phyloP scores from a whole-genome alignment of 2,329 filamentous ascomycete genomes.

The Aureobasidium sp. region DNA sequence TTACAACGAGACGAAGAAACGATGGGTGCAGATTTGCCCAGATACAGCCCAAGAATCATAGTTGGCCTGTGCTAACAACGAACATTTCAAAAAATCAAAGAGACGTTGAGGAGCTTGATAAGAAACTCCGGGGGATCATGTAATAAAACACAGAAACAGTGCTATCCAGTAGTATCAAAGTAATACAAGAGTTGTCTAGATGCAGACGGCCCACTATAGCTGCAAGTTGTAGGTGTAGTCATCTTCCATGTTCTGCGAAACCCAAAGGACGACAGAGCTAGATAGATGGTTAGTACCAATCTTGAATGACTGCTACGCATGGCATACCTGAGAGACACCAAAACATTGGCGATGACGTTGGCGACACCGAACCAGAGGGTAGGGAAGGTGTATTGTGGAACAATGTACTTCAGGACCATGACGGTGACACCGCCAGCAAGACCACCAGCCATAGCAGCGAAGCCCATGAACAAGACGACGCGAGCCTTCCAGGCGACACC shows the following conservation, averaged over 20 bases:
- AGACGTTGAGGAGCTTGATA: not conserved
- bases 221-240: conserved; percentile 65
- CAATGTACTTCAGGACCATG: conserved; percentile 61
- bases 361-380: conserved; percentile 62
- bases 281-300: not conserved
- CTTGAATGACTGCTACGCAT: conserved; percentile 14
- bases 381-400: conserved; percentile 52
- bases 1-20: not conserved
- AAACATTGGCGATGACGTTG: conserved; percentile 57
- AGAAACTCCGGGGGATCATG: not conserved
- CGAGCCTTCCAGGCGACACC: conserved; percentile 65
- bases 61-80: not conserved
- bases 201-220: conserved; percentile 36
- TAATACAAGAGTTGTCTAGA: not conserved
- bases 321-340: conserved; percentile 60
- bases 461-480: conserved; percentile 61
- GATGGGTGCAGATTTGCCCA: no score
- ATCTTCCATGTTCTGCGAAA: conserved; percentile 66
- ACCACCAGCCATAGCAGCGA: conserved; percentile 62
- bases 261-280: conserved; percentile 60
- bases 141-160: not conserved
- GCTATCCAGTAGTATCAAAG: not conserved
- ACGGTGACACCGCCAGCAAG: conserved; percentile 61
- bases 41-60: not conserved
- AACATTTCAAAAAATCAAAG: not conserved